phyloP scores from a whole-genome alignment of 805 yeast genomes.

The Peterozyma xylosa region DNA sequence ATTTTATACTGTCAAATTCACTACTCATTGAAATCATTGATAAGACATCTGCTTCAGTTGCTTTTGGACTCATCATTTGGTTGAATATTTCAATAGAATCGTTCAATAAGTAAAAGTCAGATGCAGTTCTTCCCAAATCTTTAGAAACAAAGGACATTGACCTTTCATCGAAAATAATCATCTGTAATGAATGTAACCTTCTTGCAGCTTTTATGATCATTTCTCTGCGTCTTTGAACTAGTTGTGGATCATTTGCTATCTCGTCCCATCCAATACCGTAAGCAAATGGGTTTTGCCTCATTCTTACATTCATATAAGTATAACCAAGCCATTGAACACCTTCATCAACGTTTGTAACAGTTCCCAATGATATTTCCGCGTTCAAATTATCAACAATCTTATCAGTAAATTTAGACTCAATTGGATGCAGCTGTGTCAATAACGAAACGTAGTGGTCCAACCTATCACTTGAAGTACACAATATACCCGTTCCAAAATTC shows the following conservation, averaged over 20 bases:
- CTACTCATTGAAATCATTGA: slow-evolving; percentile 87
- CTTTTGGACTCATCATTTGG: slow-evolving; percentile 71
- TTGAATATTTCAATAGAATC: slow-evolving; percentile 87
- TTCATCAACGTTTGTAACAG: slow-evolving; percentile 89
- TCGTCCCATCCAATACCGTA: slow-evolving; percentile 91
- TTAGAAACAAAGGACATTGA: slow-evolving; percentile 75
- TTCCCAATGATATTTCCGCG: slow-evolving; percentile 94
- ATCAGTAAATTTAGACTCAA: slow-evolving; percentile 74
- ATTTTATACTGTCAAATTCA: slow-evolving; percentile 86
- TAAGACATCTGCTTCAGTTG: slow-evolving; percentile 87
- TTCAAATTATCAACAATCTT: slow-evolving; percentile 87
- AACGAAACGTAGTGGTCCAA: slow-evolving; percentile 85
- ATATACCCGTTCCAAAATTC: slow-evolving; percentile 78
- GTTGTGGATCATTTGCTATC: slow-evolving; percentile 71
- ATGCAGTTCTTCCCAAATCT: slow-evolving; percentile 89
- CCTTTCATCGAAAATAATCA: slow-evolving; percentile 87
- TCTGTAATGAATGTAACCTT: slow-evolving; percentile 76
- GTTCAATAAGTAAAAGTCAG: slow-evolving; percentile 83
- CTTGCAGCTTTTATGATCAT: slow-evolving; percentile 79
- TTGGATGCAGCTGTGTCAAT: slow-evolving; percentile 91
- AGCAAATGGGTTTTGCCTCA: slow-evolving; percentile 88
- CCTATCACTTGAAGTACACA: slow-evolving; percentile 76
- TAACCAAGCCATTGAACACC: slow-evolving; percentile 98
- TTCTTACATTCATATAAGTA: slow-evolving; percentile 87
- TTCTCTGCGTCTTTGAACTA: slow-evolving; percentile 64